Evolutionary conservation across 75 land plant species (phyloP), one percentile per base, ranked within the genome.

Genomic region (Isoetes taiwanensis): DNA sequence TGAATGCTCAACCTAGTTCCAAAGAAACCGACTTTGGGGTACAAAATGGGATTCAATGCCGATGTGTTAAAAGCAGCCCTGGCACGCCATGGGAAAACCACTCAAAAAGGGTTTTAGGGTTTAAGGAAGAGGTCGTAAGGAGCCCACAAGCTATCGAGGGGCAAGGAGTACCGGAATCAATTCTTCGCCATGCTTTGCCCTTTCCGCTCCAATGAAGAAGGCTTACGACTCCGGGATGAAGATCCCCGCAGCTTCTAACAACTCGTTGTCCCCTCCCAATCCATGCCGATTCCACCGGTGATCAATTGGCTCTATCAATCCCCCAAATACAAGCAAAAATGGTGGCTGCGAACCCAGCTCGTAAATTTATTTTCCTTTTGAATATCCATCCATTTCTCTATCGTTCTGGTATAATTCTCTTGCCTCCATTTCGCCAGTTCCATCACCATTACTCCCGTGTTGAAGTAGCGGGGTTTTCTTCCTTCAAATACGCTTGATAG

Each of bases 191-290:
- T 0, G 97, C 94, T 76, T 90, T 90, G 12, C 96, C 96, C 33
- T 76, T 73, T 19, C 96, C 96, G 54, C 94, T 86, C 96, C 96
- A 90, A 37, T 90, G 96, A 19, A 90, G 77, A 21, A 90, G 67
- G 40, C 94, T 86, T 32, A 90, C 96, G 17, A 93, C 93, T 2
- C 96, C 96, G 8, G 84, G 80, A 33, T 90, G 96, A 21, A 90
- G 74, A 21, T 76, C 68, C 17, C 94, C 65, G 66, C 97, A 90
- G 62, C 82, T 80, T 0, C 89, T 89, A 19, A 21, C 59, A n/a
- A n/a, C 56, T 78, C 54, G 55, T 81, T 81, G 41, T 85, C 87
- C 9, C 90, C 90, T 0, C 90, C 87, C 0, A 85, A 71, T 0
- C 86, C 90, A 42, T 85, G 90, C 64, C 82, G 90, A 43, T 85